phyloP scores from a whole-genome alignment of 148 eudicot genomes.

The Hydrangea macrophylla region DNA sequence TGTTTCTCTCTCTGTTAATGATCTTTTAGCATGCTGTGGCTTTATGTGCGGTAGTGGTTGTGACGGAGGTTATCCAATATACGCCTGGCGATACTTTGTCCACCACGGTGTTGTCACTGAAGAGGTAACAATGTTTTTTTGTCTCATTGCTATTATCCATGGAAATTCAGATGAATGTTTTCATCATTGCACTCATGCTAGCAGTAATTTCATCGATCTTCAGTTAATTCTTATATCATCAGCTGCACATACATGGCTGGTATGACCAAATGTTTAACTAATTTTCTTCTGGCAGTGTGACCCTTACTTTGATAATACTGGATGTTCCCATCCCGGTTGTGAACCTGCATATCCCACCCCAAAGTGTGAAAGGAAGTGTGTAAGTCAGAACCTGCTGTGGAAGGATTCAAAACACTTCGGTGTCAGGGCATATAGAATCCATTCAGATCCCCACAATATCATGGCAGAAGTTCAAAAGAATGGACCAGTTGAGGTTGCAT shows the following conservation, averaged over 20 bases:
- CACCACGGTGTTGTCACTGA: constrained; percentile 81
- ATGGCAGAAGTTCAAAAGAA: constrained; percentile 89
- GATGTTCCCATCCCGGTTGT: constrained; percentile 95
- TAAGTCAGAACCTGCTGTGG: constrained; percentile 61
- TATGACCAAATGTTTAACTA: background rate
- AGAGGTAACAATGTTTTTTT: constrained; percentile 41
- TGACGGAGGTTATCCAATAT: constrained; percentile 81
- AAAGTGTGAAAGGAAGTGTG: constrained; percentile 61
- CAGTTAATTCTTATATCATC: background rate
- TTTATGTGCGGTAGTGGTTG: constrained; percentile 88
- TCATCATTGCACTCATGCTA: background rate
- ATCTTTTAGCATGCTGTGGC: constrained; percentile 93
- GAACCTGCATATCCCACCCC: constrained; percentile 91
- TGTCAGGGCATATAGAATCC: constrained; percentile 55
- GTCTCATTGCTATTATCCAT: background rate
- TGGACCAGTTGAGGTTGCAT: constrained; percentile 90
- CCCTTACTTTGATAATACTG: constrained; percentile 79
- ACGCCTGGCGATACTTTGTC: constrained; percentile 78
- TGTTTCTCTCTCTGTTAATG: constrained; percentile 74
- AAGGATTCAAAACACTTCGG: constrained; percentile 66
- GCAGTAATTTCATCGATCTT: constrained; percentile 3
- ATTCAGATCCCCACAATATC: constrained; percentile 56
- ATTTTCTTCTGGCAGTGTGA: constrained; percentile 59
- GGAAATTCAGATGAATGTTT: background rate
- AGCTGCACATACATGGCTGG: constrained; percentile 1